Base-by-base conservation (phyloP, 1,284 basidiomycete species). In the Stereum hirsutum region DNA sequence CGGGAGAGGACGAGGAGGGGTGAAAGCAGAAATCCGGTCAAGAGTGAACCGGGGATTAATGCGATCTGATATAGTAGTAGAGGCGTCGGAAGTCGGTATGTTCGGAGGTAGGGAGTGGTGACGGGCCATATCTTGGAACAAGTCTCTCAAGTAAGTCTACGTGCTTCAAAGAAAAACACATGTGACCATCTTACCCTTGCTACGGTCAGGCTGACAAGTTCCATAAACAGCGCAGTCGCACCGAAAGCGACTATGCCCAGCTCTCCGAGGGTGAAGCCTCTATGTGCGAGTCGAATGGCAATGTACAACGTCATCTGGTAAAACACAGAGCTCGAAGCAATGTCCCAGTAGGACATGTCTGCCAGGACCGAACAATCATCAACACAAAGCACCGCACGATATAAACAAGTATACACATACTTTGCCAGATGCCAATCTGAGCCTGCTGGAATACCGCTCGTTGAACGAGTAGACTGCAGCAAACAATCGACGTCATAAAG, bases 221-320 rank as follows among this genome's bases (percentile, higher is more conserved):
- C 96, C 69, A 93, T 81, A 53, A 82, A 85, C 27, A 99, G 60
- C 1, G 85, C 84, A 1, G 92, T 89, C 14, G 89, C 92, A 34
- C 92, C 88, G 51, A 89, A 88, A 30, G 85, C 84, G 12, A 96
- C 87, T 19, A 97, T 67, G 15, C 83, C 84, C 8, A 98, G 74
- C 60, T 99, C 96, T 38, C 96, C 96, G 2, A 99, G 72, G 0
- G 95, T 99, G 62, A 98, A 95, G 11, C 89, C 90, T 20, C 87
- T 78, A 52, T 96, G 83, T 0, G 93, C 95, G 26, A 99, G 71
- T 19, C 95, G 77, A 39, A 96, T 78, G 42, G 89, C 89, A 39
- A 87, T 74, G 59, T 98, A 99, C 42, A 98, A 69, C 35, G 89
- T 82, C 53, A 91, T 83, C 58, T 99, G 96, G 62, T 88, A 98